A percentile compares a stretch with the other conserved stretches of the same genome.
phyloP scores from a whole-genome alignment of 1,139 yeast genomes.

The Nadsonia starkeyi-henricii region DNA sequence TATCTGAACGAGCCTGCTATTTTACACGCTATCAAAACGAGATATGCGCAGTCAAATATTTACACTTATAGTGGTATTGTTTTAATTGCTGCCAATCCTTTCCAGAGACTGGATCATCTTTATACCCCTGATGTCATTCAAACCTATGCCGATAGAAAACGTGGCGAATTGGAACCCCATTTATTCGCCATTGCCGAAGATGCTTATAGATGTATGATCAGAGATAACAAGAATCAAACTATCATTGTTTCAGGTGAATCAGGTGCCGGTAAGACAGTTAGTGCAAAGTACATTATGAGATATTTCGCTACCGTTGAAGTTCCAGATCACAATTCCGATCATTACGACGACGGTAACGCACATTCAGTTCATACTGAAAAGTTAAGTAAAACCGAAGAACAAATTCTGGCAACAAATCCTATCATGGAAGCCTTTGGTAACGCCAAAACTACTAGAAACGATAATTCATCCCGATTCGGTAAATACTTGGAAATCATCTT shows the following conservation, averaged over 20 bases:
- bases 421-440: conserved; percentile 98
- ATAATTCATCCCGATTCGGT: conserved; percentile 94
- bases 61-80: conserved; percentile 97
- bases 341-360: conserved; percentile 20
- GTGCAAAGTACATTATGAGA: conserved; percentile 95
- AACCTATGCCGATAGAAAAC: conserved; percentile 80
- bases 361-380: conserved; percentile 32
- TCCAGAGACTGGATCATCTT: conserved; percentile 79
- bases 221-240: conserved; percentile 76
- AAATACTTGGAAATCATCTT: conserved; percentile 87
- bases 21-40: conserved; percentile 78
- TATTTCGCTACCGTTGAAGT: conserved; percentile 93
- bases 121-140: conserved; percentile 87
- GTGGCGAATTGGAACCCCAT: conserved; percentile 95
- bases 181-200: conserved; percentile 96
- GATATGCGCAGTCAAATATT: conserved; percentile 79
- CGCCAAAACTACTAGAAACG: conserved; percentile 94
- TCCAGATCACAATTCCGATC: conserved; percentile 15
- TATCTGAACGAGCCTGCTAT: conserved; percentile 91
- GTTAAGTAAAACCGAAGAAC: conserved; percentile 86
- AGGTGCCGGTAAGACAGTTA: conserved; percentile 97
- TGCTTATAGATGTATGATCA: conserved; percentile 91
- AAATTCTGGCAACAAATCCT: conserved; percentile 92
- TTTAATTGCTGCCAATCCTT: conserved; percentile 91
- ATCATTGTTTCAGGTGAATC: conserved; percentile 96